Evolutionary conservation across 805 yeast species (phyloP), one percentile per base, ranked within the genome.

Genomic region (Candida maesae): DNA sequence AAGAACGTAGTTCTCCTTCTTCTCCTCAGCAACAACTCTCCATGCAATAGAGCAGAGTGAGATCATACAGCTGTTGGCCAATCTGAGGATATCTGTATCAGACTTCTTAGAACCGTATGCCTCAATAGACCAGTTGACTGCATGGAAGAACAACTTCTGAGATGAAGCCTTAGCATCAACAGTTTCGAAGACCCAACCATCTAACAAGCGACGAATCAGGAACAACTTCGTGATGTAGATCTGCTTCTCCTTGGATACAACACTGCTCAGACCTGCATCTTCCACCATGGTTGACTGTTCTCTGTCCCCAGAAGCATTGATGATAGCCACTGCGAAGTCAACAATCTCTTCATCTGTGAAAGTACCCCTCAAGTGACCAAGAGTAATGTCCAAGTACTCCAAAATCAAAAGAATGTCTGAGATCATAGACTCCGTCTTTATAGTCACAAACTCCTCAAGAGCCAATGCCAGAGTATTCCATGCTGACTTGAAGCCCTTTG

Each of bases 351-450:
- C 49, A 35, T 65, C 71, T 32, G 65, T 63, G 40, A 71, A 61
- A 19, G 68, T 55, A 0, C 55, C 55, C 44, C 66, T 63, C 36
- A 79, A 63, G 4, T 71, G 60, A 24, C 63, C 68, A 30, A 79
- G 53, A 56, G 80, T 75, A 19, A 75, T 61, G 52, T 81, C 86
- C 43, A 80, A 64, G 18, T 74, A 71, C 41, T 81, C 84, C 45
- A 84, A 58, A 21, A 85, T 60, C 25, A 75, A 61, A n/a, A 77
- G 64, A 59, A 84, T 93, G 55, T 81, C 90, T 21, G 73, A 68
- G 28, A 77, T 64, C 38, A 79, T 65, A 1, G 68, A 54, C 3
- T 70, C 73, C 19, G 74, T 67, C 19, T 68, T 67, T 19, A 74
- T 56, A 0, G 70, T 55, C 38, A 82, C 65, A 52, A 82, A 81